Base-by-base conservation (phyloP, 306 rosid genomes). In the Prosopis cineraria region DNA sequence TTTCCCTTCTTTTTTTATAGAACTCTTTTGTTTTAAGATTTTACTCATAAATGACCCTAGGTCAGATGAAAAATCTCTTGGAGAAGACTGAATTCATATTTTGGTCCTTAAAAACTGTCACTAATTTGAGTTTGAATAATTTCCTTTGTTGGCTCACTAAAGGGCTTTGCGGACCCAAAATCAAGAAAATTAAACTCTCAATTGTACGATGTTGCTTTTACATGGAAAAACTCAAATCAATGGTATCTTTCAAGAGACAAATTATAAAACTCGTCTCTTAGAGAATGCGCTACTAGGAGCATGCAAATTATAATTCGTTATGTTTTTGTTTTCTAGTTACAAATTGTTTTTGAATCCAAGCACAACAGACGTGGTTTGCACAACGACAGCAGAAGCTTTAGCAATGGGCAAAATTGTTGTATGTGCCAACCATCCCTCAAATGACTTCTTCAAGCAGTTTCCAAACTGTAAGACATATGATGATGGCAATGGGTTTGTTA, bases 301-400 rank as follows among this genome's bases (percentile, higher is more conserved):
- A 55, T 81, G 55, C 76, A 30, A 55, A 66, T 48, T 17, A 63
- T 60, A 47, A 72, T 27, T 10, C 17, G 37, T 45, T 73, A 33
- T 78, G 41, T 84, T 81, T 59, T 55, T 83, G 33, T 75, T 4
- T 70, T 41, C 91, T 89, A 95, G 98, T 80, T 92, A 88, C 83
- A 95, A 88, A 81, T 89, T 95, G 84, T 95, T 95, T 82, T 88
- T 89, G 78, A 95, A 95, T 88, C 95, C 98, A 40, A 95, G 98
- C 90, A 91, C 97, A 52, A 91, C 98, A 24, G 98, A 95, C 17
- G 98, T 92, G 81, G 97, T 95, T 56, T 95, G 98, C 84, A 95
- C 98, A 1, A 88, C 98, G n/a, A 89, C 98, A n/a, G 97, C 98
- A 47, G 98, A 95, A 86, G 98, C 98, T 45, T 84, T 95, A 80